Percentiles rank a stretch among this genome's conserved stretches.
phyloP scores from a whole-genome alignment of 805 yeast genomes.

The Naumovozyma baii region DNA sequence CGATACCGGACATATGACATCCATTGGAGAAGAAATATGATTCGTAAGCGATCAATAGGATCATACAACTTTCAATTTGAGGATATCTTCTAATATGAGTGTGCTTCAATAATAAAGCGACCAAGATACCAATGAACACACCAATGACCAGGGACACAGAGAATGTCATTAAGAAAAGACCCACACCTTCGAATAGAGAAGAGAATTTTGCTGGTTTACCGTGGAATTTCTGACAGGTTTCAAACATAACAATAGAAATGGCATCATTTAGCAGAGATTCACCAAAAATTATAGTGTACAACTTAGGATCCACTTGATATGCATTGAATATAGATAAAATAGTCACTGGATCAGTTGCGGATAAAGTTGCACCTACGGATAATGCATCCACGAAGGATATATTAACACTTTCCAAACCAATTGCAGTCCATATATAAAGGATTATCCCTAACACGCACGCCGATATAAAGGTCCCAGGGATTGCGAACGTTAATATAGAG shows the following conservation, averaged over 20 bases:
- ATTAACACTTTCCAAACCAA: slow-evolving; percentile 81
- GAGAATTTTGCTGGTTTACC: slow-evolving; percentile 70
- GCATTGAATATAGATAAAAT: slow-evolving; percentile 93
- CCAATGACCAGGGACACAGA: slow-evolving; percentile 88
- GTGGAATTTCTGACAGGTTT: slow-evolving; percentile 92
- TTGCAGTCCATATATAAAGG: slow-evolving; percentile 77
- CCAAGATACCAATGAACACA: slow-evolving; percentile 72
- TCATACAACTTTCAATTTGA: slow-evolving; percentile 92
- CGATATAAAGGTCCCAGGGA: slow-evolving; percentile 91
- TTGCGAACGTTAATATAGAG: slow-evolving; percentile 85
- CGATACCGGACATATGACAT: slow-evolving; percentile 98
- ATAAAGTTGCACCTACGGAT: slow-evolving; percentile 93
- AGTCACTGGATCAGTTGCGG: slow-evolving; percentile 98
- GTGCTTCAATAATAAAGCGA: slow-evolving; percentile 84
- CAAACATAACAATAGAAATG: slow-evolving; percentile 97
- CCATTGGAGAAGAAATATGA: slow-evolving; percentile 97
- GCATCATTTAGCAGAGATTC: slow-evolving; percentile 95
- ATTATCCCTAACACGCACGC: slow-evolving; percentile 86
- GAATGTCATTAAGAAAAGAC: slow-evolving; percentile 86
- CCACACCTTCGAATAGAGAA: slow-evolving; percentile 86
- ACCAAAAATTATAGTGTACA: slow-evolving; percentile 94
- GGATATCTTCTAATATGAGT: slow-evolving; percentile 90
- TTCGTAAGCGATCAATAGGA: slow-evolving; percentile 83
- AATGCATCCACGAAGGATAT: slow-evolving; percentile 94
- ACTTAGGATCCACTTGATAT: slow-evolving; percentile 94